Conservation (phyloP, 176 grass and related monocot genomes). For the Oryza meyeriana region DNA sequence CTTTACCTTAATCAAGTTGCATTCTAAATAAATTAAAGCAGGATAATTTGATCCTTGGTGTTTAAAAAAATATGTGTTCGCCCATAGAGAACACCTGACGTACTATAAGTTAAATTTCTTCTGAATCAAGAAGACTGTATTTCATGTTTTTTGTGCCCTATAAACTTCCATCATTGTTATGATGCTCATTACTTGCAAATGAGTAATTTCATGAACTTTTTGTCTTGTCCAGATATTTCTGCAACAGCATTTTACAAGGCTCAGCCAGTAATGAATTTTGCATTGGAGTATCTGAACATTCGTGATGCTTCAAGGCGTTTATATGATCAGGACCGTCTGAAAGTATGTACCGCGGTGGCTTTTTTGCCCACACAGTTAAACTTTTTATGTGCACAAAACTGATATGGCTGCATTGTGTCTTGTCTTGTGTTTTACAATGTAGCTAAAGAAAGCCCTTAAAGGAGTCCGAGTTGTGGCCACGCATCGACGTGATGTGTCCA, state of each 20-base stretch:
- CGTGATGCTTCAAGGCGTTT: constrained; percentile 42
- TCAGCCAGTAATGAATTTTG: constrained; percentile 42
- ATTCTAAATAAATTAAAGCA: no score
- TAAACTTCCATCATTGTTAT: background rate
- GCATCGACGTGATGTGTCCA: constrained; percentile 40
- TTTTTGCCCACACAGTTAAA: background rate
- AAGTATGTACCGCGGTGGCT: constrained; percentile 17
- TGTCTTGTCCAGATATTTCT: constrained; percentile 54
- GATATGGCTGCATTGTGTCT: background rate
- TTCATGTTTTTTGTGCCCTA: background rate
- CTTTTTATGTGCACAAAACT: background rate
- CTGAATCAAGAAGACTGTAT: background rate
- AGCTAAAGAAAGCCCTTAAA: constrained; percentile 80
- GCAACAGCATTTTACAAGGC: constrained; percentile 80
- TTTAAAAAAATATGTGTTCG: background rate
- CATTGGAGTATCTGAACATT: constrained; percentile 35
- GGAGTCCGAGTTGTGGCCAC: constrained; percentile 57
- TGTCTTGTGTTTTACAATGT: background rate
- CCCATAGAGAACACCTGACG: background rate
- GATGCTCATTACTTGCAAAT: background rate
- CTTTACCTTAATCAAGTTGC: background rate
- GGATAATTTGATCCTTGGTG: background rate
- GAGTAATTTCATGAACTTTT: background rate
- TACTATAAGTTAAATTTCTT: background rate
- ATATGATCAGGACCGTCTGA: constrained; percentile 39